Percentiles rank a stretch among this genome's conserved stretches.
These are phyloP conservation scores for Fusarium marasasianum DNA, from an alignment of 2,329 filamentous ascomycete species.

Conservation along the genomic window DNA sequence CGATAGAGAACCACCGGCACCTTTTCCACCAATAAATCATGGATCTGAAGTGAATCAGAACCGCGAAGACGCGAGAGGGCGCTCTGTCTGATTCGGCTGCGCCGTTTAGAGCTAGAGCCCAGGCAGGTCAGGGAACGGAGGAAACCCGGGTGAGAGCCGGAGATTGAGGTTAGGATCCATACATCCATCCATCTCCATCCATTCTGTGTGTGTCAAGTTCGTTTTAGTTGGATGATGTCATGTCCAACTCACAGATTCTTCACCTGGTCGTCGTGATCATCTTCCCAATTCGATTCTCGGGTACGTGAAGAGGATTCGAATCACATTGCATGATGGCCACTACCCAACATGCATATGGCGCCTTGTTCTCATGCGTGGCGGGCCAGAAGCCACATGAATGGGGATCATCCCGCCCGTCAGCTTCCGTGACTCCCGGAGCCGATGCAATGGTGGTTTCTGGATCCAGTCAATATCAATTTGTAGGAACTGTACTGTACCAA, in stretches of 20 bases:
- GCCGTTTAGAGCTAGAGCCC: background rate
- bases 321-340: background rate
- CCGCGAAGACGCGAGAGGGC: constrained; percentile 25
- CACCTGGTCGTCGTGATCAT: background rate
- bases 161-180: constrained; percentile 15
- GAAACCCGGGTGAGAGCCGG: constrained; percentile 31
- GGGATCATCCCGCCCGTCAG: constrained; percentile 2
- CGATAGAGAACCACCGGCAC: background rate
- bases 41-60: background rate
- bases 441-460: constrained; percentile 17
- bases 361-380: constrained; percentile 6
- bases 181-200: background rate
- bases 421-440: constrained; percentile 32
- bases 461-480: background rate
- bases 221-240: constrained; percentile 26
- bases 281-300: background rate
- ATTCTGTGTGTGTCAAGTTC: background rate
- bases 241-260: background rate
- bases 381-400: constrained; percentile 2
- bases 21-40: constrained; percentile 28
- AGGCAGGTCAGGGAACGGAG: constrained; percentile 10
- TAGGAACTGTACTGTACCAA: background rate
- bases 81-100: background rate
- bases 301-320: background rate
- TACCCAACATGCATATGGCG: constrained; percentile 12